A percentile compares a stretch with the other conserved stretches of the same genome.
Conservation (phyloP, 2,329 filamentous ascomycete species). For the Moelleriella libera region DNA sequence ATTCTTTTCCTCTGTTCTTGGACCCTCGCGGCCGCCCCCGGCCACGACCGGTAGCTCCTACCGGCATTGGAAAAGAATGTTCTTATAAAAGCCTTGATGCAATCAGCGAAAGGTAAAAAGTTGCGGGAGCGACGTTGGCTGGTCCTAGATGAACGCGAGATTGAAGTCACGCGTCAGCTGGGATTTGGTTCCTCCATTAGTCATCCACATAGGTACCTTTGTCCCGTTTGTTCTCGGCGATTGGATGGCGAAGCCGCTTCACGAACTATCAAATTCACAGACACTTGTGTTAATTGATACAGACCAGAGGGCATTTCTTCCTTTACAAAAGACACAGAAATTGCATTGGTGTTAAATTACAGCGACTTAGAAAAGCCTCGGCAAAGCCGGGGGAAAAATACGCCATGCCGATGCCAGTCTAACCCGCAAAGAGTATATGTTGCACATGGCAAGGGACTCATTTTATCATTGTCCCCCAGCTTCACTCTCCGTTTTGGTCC, state of each 20-base stretch:
- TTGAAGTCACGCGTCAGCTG: no score
- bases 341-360: constrained; percentile 50
- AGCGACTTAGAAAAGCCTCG: constrained; percentile 38
- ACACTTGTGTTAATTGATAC: not conserved
- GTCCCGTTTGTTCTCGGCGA: not conserved
- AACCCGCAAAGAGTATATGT: constrained; percentile 28
- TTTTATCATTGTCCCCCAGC: constrained; percentile 23
- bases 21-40: constrained; percentile 16
- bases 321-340: constrained; percentile 7
- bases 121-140: no score
- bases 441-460: constrained; percentile 18
- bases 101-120: no score
- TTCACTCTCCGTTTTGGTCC: constrained; percentile 29
- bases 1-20: constrained; percentile 10
- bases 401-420: constrained; percentile 35
- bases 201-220: constrained; percentile 1
- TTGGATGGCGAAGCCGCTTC: not conserved
- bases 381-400: constrained; percentile 29
- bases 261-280: not conserved
- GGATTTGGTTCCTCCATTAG: not conserved
- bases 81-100: no score
- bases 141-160: no score
- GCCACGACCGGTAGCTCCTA: not conserved
- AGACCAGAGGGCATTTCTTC: not conserved
- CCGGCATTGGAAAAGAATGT: constrained; percentile 22